Base-by-base conservation (phyloP, 2,329 filamentous ascomycete genomes). In the Fusarium sterilihyphosum region DNA sequence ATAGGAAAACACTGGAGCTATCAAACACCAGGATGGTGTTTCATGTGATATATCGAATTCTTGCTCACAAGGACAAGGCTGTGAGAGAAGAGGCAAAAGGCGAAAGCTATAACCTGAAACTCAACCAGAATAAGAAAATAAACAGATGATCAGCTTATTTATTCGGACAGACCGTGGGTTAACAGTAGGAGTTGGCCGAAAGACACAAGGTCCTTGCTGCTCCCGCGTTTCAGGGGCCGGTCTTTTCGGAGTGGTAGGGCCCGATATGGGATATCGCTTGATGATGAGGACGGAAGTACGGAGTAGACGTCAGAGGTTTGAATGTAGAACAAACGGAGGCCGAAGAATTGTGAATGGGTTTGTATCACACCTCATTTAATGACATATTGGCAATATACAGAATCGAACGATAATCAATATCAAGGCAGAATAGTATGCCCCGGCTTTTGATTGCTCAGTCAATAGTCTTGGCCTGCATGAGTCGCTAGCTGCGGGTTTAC, bases 381-480 rank as follows among this genome's bases (percentile, higher is more conserved):
- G 24, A 53, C 40, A 33, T 66, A 70, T 71, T 67, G 47, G 52
- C 70, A 71, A 67, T 60, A 53, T 63, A 40, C 35, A 40, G 52
- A 59, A 68, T 67, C 40, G 61, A 37, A 67, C 49, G 57, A 73
- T 46, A 61, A 31, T 29, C 49, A 33, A 16, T 38, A 40, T 49
- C 33, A 11, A 53, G 22, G 44, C 37, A 35, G n/a, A n/a, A 41
- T 59, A 43, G 43, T 54, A 57, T 68, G 44, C 63, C 26, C 53
- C 47, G n/a, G 24, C 44, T 49, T 65, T 54, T 52, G 49, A 52
- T 53, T 67, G 60, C 37, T 47, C 50, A 44, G 43, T 71, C 67
- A 64, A 72, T 73, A 74, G 71, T 71, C 58, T 37, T 33, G 26
- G 44, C 49, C 40, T 58, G 58, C 71, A 73, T 74, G 71, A 73